Evolutionary conservation across 371 early-diverging fungal genomes (phyloP).

Genomic region (Rhizopus sp.): DNA sequence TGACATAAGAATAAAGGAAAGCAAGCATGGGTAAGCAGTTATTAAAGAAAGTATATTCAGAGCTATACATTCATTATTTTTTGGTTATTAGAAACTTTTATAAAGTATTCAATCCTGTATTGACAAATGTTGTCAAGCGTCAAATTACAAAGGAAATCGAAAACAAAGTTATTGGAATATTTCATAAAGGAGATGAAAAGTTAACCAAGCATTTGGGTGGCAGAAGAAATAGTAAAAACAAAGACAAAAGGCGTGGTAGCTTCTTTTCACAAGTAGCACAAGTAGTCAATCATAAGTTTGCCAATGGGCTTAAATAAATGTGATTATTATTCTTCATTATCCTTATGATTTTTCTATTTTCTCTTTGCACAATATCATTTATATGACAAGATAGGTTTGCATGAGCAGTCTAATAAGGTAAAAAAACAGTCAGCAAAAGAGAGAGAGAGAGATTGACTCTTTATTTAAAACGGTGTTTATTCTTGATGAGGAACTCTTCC

Average conservation of each 20-base stretch:
- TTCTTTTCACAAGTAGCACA: conserved; percentile 1
- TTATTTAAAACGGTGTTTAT: not conserved
- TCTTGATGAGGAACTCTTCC: not conserved
- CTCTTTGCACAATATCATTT: too few relatives aligned
- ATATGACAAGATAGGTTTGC: too few relatives aligned
- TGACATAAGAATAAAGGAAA: conserved; percentile 48
- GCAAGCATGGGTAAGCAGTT: conserved; percentile 44
- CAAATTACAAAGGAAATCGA: conserved; percentile 54
- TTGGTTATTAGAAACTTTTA: conserved; percentile 38
- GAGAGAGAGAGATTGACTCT: not conserved
- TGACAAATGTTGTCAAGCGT: conserved; percentile 46
- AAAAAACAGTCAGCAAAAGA: too few relatives aligned
- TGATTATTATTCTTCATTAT: too few relatives aligned
- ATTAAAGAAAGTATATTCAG: not conserved
- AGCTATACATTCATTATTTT: not conserved
- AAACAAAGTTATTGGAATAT: conserved; percentile 34
- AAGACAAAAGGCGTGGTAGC: conserved; percentile 1
- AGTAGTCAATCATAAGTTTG: not conserved
- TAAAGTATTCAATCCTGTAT: conserved; percentile 47
- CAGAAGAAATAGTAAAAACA: not conserved
- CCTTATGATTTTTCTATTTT: too few relatives aligned
- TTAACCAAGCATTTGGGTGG: conserved; percentile 31
- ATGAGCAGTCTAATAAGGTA: too few relatives aligned
- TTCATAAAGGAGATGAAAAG: conserved; percentile 40
- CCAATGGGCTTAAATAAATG: too few relatives aligned